A percentile compares a stretch with the other conserved stretches of the same genome.
phyloP scores from a whole-genome alignment of 2,329 filamentous ascomycete species.

The Colletotrichum tabaci region DNA sequence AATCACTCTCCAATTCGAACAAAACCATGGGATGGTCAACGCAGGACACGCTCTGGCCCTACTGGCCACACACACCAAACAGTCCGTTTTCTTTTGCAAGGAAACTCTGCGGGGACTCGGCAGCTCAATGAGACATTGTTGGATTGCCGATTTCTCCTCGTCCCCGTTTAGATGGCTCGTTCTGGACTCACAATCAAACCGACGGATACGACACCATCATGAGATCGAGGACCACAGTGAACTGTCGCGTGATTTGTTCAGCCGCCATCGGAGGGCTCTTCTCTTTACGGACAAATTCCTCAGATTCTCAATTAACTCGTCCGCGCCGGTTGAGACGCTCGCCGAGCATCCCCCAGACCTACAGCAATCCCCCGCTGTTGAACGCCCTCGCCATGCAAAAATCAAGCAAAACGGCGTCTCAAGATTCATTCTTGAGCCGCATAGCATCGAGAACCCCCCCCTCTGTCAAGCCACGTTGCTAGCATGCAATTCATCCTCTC shows the following conservation, averaged over 20 bases:
- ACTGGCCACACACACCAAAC: not conserved
- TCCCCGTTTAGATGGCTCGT: not conserved
- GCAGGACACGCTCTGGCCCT: conserved; percentile 31
- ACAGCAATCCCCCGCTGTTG: conserved; percentile 1
- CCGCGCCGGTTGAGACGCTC: conserved; percentile 4
- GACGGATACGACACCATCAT: not conserved
- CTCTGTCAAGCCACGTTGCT: not conserved
- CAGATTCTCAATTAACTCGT: conserved; percentile 4
- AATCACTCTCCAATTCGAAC: not conserved
- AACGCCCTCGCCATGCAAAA: conserved; percentile 41
- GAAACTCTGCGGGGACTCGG: not conserved
- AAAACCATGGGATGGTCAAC: conserved; percentile 31
- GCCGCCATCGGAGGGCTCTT: not conserved
- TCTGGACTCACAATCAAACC: not conserved
- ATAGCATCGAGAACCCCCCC: too few species aligned
- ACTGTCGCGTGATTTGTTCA: not conserved
- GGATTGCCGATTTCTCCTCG: not conserved
- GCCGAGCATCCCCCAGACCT: not conserved
- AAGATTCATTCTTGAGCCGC: not conserved
- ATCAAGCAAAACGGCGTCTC: conserved; percentile 23
- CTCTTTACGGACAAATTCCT: not conserved
- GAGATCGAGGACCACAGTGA: not conserved
- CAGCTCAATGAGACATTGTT: not conserved
- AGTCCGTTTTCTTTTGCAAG: not conserved
- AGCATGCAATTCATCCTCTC: not conserved